These are phyloP conservation scores for Penicillium pancosmium DNA, from an alignment of 495 filamentous ascomycete species.

Conservation along the genomic window DNA sequence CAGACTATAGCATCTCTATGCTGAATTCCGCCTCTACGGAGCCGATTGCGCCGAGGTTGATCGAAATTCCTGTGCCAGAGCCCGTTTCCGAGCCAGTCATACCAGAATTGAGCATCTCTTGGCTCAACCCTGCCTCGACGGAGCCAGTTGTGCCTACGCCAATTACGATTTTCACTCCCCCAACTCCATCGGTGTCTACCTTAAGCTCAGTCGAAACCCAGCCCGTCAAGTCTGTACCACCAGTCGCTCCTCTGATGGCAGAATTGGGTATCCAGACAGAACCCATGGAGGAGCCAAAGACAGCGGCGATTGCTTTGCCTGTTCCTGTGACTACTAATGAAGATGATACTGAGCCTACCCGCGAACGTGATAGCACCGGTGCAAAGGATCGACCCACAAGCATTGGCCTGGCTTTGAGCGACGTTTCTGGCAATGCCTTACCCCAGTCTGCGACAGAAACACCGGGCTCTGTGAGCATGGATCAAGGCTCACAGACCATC, in stretches of 20 bases:
- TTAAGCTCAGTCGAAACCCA: slow-evolving; percentile 46
- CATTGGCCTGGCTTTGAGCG: slow-evolving; percentile 44
- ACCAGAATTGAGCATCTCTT: slow-evolving; percentile 36
- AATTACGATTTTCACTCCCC: slow-evolving; percentile 17
- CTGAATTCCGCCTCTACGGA: slow-evolving; percentile 41
- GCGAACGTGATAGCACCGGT: slow-evolving; percentile 29
- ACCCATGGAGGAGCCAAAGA: slow-evolving; percentile 20
- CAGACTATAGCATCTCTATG: slow-evolving; percentile 36
- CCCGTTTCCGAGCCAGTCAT: neutral
- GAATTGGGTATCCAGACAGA: slow-evolving; percentile 30
- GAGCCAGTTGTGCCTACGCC: slow-evolving; percentile 36
- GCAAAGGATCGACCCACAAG: slow-evolving; percentile 45
- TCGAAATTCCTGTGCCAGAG: slow-evolving; percentile 12
- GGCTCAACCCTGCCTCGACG: slow-evolving; percentile 37
- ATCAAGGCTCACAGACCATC: slow-evolving; percentile 74
- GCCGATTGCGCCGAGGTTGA: slow-evolving; percentile 33
- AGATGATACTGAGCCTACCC: slow-evolving; percentile 52
- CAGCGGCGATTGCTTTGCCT: slow-evolving; percentile 22
- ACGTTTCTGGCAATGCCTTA: slow-evolving; percentile 49
- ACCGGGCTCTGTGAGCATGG: slow-evolving; percentile 51
- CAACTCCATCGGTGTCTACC: slow-evolving; percentile 38
- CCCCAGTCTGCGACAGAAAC: slow-evolving; percentile 31
- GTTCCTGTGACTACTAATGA: slow-evolving; percentile 45
- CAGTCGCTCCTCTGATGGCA: slow-evolving; percentile 21
- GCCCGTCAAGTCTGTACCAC: slow-evolving; percentile 31